Evolutionary conservation across 441 rosid genomes (phyloP).

Genomic region (Corymbia citriodora): DNA sequence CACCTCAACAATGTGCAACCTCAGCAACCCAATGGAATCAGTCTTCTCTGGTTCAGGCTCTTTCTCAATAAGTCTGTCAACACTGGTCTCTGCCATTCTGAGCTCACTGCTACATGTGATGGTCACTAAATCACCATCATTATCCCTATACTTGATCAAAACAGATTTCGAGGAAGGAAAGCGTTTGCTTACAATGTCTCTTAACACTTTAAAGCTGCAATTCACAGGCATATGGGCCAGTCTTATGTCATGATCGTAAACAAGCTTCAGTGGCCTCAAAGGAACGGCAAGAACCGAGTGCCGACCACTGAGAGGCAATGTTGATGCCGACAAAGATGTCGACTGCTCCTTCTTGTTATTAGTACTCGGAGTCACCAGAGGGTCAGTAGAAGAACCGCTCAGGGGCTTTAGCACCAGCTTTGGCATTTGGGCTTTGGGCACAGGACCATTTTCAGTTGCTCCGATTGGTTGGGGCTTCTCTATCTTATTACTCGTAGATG

Average conservation of each 20-base stretch:
- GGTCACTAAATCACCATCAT: slow-evolving; percentile 91
- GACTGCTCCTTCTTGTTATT: slow-evolving; percentile 25
- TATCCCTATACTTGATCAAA: slow-evolving; percentile 77
- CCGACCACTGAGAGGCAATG: slow-evolving; percentile 11
- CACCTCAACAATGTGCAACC: slow-evolving; percentile 84
- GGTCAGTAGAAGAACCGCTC: slow-evolving; percentile 38
- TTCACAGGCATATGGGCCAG: slow-evolving; percentile 77
- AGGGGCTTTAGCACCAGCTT: slow-evolving; percentile 53
- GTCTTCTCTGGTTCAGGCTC: slow-evolving; percentile 50
- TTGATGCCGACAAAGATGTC: slow-evolving; percentile 13
- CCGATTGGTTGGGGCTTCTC: slow-evolving; percentile 36
- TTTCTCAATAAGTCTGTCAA: slow-evolving; percentile 38
- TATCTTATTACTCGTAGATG: slow-evolving; percentile 27
- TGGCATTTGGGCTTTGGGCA: slow-evolving; percentile 34
- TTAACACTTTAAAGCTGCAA: slow-evolving; percentile 64
- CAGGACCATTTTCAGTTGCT: slow-evolving; percentile 48
- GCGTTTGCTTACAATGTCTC: slow-evolving; percentile 72
- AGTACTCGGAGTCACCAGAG: slow-evolving; percentile 8
- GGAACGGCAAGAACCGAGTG: slow-evolving; percentile 28
- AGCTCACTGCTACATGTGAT: slow-evolving; percentile 72
- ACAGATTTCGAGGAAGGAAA: slow-evolving; percentile 82
- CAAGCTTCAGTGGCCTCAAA: slow-evolving; percentile 79
- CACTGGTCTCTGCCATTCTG: slow-evolving; percentile 62
- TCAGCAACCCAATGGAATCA: slow-evolving; percentile 57
- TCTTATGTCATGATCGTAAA: slow-evolving; percentile 88